Base-by-base conservation (phyloP, 805 yeast species). In the Pichia occidentalis region DNA sequence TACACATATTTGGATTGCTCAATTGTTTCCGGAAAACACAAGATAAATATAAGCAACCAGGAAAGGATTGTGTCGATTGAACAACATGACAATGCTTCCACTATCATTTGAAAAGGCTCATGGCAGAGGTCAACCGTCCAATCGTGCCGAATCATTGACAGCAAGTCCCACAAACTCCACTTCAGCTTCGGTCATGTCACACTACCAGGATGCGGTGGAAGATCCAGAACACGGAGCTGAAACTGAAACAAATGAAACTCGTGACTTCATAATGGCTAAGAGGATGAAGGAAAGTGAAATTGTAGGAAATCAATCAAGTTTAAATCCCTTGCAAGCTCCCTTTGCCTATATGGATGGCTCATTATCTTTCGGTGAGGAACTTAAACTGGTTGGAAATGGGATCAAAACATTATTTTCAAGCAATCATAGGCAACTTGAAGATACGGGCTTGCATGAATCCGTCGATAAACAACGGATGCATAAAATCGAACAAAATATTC, bases 281-380 rank as follows among this genome's bases (percentile, higher is more conserved):
- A 25, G 44, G 14, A 20, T 37, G 8, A 33, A 36, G 18, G 29
- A 41, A 12, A 22, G 31, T 21, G 43, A 41, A 37, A 18, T 40
- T 16, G 26, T 40, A 12, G 32, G 25, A 12, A 40, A 40, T n/a
- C 24, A 32, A 24, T 19, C 34, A 13, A 32, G 12, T 7, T 22
- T 40, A 11, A 40, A 40, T 28, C 43, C 43, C 9, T 22, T 39
- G 32, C 35, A 35, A 28, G 39, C 43, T 4, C 39, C 43, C 4
- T 39, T 39, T 24, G 35, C 39, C 2, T 39, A 31, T 31, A 14
- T 39, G 4, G 43, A 39, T 36, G 39, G 43, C 17, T 35, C 43
- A 10, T 11, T 25, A 4, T 22, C 41, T 7, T 12, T 37, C 4
- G 24, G 24, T 18, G 37, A 32, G 4, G 32, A 24, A 10, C 10